Conservation (phyloP, 2,329 filamentous ascomycete species). For the Verticillium nubilum region DNA sequence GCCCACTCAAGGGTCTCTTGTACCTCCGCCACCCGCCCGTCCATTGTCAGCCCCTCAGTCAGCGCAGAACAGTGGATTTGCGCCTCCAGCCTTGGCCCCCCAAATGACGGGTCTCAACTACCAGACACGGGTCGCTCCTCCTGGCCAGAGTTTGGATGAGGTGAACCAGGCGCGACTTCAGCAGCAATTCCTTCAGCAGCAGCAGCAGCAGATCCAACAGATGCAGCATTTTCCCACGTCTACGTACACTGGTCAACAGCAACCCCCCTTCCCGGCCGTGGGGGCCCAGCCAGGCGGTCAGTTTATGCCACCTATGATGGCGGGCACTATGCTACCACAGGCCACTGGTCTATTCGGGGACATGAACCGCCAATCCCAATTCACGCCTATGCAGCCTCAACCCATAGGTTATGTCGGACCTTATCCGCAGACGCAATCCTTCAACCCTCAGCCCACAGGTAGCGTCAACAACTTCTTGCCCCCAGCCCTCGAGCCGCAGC, state of each 20-base stretch:
- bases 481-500: constrained; percentile 54
- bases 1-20: constrained; percentile 56
- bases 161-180: constrained; percentile 62
- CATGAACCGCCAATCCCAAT: constrained; percentile 31
- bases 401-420: constrained; percentile 54
- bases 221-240: constrained; percentile 32
- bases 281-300: constrained; percentile 20
- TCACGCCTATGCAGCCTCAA: constrained; percentile 51
- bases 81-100: constrained; percentile 69
- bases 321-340: constrained; percentile 26
- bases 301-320: constrained; percentile 46
- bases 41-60: constrained; percentile 85
- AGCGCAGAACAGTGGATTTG: constrained; percentile 67
- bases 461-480: constrained; percentile 55
- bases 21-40: constrained; percentile 71
- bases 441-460: constrained; percentile 34
- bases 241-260: constrained; percentile 22
- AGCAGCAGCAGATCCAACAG: constrained; percentile 32
- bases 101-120: constrained; percentile 69
- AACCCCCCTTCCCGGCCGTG: constrained; percentile 31
- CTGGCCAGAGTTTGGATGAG: constrained; percentile 73
- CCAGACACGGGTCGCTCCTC: constrained; percentile 59
- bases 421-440: constrained; percentile 42
- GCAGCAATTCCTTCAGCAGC: constrained; percentile 48
- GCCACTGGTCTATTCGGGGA: constrained; percentile 34